phyloP scores from a whole-genome alignment of 352 stramenopile species.

The Phytophthora hybrid region DNA sequence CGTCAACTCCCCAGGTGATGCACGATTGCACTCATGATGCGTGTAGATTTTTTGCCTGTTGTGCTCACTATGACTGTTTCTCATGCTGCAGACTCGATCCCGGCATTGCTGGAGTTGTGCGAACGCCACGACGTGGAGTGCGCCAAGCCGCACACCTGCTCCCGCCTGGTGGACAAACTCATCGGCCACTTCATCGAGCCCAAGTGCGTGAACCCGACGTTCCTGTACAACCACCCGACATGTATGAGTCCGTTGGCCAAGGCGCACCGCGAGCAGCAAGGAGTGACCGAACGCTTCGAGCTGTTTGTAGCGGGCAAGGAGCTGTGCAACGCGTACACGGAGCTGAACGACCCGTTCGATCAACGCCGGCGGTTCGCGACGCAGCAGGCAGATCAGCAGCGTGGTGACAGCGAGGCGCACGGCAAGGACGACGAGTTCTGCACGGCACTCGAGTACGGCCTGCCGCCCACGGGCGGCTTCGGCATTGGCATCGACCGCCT shows the following conservation, averaged over 20 bases:
- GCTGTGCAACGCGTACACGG: slow-evolving; percentile 99
- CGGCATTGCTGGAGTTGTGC: slow-evolving; percentile 87
- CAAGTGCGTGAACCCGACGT: slow-evolving; percentile 95
- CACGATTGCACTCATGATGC: background rate
- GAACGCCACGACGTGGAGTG: slow-evolving; percentile 92
- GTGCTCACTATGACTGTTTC: slow-evolving; percentile 4
- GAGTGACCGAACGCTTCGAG: slow-evolving; percentile 98
- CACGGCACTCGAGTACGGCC: slow-evolving; percentile 96
- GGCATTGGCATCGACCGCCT: slow-evolving; percentile 98
- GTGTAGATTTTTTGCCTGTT: background rate
- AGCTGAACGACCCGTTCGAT: slow-evolving; percentile 98
- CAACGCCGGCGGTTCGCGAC: slow-evolving; percentile 97
- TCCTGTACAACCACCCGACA: slow-evolving; percentile 98
- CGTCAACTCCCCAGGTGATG: slow-evolving; percentile 65
- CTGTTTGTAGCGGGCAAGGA: slow-evolving; percentile 97
- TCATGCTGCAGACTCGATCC: slow-evolving; percentile 54
- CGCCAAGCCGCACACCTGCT: slow-evolving; percentile 93
- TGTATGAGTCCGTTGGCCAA: slow-evolving; percentile 98
- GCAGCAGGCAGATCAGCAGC: slow-evolving; percentile 89
- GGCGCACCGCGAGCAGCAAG: slow-evolving; percentile 92
- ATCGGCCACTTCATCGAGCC: slow-evolving; percentile 98
- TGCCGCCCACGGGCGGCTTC: slow-evolving; percentile 97
- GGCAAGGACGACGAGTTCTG: slow-evolving; percentile 98
- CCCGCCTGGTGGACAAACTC: slow-evolving; percentile 97
- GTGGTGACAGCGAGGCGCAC: slow-evolving; percentile 88